Conservation (phyloP, 352 stramenopile genomes). For the Globisporangium carolinianum region DNA sequence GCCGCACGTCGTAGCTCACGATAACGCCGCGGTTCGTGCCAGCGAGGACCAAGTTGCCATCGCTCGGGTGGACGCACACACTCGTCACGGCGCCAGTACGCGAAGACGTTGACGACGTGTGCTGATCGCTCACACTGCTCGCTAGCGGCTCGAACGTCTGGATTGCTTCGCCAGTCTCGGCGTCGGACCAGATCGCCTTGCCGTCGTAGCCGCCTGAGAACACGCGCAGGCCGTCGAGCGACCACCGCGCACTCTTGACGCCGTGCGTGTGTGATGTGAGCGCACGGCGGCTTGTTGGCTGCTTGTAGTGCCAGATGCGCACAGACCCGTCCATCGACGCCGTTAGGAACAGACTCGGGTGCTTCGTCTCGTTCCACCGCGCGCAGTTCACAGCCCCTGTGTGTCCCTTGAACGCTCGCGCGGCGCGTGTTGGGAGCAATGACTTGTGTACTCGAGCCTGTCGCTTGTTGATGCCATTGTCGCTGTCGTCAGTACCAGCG, state of each 20-base stretch:
- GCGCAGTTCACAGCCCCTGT: conserved; percentile 21
- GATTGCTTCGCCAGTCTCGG: conserved; percentile 21
- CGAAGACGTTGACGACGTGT: neutral
- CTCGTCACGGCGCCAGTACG: conserved; percentile 15
- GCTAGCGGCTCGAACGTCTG: conserved; percentile 2
- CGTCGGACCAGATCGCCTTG: conserved; percentile 18
- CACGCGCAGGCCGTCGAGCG: conserved; percentile 29
- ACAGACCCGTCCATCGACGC: conserved; percentile 55
- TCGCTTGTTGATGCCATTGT: too few relatives aligned
- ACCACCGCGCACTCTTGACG: conserved; percentile 53
- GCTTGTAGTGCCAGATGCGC: conserved; percentile 31
- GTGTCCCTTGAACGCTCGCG: conserved; percentile 21
- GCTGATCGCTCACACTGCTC: neutral
- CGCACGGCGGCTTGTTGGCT: conserved; percentile 7
- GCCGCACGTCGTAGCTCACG: conserved; percentile 30
- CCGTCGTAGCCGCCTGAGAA: conserved; percentile 45
- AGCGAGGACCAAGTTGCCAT: conserved; percentile 23
- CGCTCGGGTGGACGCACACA: conserved; percentile 22
- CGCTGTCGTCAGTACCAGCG: neutral
- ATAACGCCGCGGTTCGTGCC: conserved; percentile 29
- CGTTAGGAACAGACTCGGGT: conserved; percentile 34
- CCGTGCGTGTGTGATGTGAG: conserved; percentile 26
- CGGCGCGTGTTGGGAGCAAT: neutral
- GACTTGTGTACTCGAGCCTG: neutral
- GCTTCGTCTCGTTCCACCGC: conserved; percentile 31